Percentiles rank a stretch among this genome's conserved stretches.
phyloP scores from a whole-genome alignment of 208 protist species.

The Tritrichomonas foetus region DNA sequence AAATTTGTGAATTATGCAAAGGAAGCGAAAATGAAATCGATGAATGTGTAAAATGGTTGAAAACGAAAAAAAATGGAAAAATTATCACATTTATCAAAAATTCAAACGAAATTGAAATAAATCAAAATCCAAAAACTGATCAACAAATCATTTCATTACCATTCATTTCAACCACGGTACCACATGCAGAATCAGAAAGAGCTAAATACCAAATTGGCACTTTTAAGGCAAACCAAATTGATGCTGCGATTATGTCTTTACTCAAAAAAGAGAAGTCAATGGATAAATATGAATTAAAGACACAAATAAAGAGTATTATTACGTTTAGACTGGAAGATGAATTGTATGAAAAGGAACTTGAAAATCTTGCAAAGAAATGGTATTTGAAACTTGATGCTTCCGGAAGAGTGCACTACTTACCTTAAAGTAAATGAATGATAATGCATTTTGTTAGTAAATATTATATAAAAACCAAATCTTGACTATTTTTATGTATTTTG shows the following conservation, averaged over 20 bases:
- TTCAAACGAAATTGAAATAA: neutral
- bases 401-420: neutral
- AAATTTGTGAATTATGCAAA: neutral
- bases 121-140: neutral
- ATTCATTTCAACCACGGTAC: neutral
- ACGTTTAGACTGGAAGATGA: constrained; percentile 31
- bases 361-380: neutral
- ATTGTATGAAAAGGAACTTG: neutral
- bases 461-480: no score
- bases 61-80: neutral
- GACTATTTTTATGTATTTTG: no score
- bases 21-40: neutral
- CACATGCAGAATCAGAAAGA: neutral
- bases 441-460: no score
- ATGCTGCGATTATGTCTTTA: neutral
- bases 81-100: neutral
- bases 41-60: neutral
- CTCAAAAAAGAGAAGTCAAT: neutral
- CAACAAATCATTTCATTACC: neutral
- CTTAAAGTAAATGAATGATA: no score
- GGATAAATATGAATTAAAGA: neutral
- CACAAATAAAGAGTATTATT: neutral
- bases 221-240: neutral
- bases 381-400: constrained; percentile 14
- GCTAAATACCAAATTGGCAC: neutral